phyloP scores from a whole-genome alignment of 2,329 filamentous ascomycete genomes.

The Pseudogymnoascus sp. region DNA sequence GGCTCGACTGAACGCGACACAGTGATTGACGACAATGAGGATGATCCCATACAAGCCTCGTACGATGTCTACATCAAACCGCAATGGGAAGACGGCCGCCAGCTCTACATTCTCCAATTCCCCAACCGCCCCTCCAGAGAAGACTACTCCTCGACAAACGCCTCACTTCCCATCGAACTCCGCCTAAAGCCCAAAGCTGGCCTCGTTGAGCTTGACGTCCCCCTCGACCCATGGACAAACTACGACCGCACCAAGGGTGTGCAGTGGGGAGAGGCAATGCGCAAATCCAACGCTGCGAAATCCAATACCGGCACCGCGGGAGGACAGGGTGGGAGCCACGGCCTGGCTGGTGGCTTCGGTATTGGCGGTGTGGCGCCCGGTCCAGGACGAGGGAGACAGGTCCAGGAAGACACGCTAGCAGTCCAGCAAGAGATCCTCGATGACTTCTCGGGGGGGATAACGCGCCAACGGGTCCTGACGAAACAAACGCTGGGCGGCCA shows the following conservation, averaged over 20 bases:
- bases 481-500: conserved; percentile 83
- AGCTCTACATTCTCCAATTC: conserved; percentile 81
- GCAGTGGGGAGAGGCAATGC: conserved; percentile 71
- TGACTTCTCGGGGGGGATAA: conserved; percentile 60
- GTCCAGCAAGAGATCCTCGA: conserved; percentile 33
- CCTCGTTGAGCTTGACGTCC: conserved; percentile 88
- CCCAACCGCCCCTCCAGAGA: conserved; percentile 60
- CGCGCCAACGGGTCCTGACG: conserved; percentile 63
- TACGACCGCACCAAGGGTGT: conserved; percentile 82
- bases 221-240: conserved; percentile 57
- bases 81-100: conserved; percentile 49
- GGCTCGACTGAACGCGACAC: conserved; percentile 2
- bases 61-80: conserved; percentile 88
- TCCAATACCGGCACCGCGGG: conserved; percentile 41
- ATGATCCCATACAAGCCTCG: conserved; percentile 62
- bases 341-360: conserved; percentile 66
- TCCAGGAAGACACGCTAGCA: conserved; percentile 39
- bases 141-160: conserved; percentile 49
- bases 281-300: conserved; percentile 42
- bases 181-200: conserved; percentile 76
- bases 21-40: conserved; percentile 20
- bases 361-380: conserved; percentile 40
- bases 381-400: conserved; percentile 30
- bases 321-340: conserved; percentile 58
- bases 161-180: conserved; percentile 58